phyloP scores from a whole-genome alignment of 192 early-diverging fungal species.

The Coemansia sp. region DNA sequence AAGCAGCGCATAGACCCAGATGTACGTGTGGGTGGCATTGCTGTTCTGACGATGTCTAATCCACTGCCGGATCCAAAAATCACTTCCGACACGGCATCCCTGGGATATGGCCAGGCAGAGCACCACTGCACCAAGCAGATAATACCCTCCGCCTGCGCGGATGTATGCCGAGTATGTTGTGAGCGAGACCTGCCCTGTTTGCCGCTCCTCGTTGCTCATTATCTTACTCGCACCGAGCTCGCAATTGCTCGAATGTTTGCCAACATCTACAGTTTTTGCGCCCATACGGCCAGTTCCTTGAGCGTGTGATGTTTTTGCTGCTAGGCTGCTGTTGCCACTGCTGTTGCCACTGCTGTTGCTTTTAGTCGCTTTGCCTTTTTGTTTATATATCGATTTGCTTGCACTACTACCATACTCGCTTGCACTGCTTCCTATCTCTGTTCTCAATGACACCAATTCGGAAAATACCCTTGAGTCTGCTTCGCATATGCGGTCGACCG shows the following conservation, averaged over 20 bases:
- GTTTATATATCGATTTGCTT: too few relatives aligned
- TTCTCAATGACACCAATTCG: not conserved
- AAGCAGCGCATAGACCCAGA: slow-evolving; percentile 63
- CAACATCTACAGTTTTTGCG: not conserved
- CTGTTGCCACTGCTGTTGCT: not conserved
- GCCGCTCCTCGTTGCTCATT: slow-evolving; percentile 81
- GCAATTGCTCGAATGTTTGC: slow-evolving; percentile 1
- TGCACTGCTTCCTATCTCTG: too few relatives aligned
- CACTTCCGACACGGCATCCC: slow-evolving; percentile 42
- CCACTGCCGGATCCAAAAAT: slow-evolving; percentile 69
- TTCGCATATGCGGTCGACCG: not conserved
- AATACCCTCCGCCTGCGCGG: slow-evolving; percentile 22
- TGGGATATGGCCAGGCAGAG: slow-evolving; percentile 22
- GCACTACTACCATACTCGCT: not conserved
- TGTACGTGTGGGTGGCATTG: slow-evolving; percentile 45
- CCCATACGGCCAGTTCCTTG: not conserved
- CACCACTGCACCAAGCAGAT: slow-evolving; percentile 14
- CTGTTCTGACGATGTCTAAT: slow-evolving; percentile 30
- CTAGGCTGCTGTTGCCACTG: not conserved
- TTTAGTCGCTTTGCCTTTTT: too few relatives aligned
- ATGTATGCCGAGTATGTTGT: slow-evolving; percentile 60
- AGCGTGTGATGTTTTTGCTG: not conserved
- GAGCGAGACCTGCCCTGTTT: slow-evolving; percentile 62
- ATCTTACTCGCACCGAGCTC: slow-evolving; percentile 34
- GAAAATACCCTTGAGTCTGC: not conserved